phyloP scores from a whole-genome alignment of 805 yeast species.

The Millerozyma miso region DNA sequence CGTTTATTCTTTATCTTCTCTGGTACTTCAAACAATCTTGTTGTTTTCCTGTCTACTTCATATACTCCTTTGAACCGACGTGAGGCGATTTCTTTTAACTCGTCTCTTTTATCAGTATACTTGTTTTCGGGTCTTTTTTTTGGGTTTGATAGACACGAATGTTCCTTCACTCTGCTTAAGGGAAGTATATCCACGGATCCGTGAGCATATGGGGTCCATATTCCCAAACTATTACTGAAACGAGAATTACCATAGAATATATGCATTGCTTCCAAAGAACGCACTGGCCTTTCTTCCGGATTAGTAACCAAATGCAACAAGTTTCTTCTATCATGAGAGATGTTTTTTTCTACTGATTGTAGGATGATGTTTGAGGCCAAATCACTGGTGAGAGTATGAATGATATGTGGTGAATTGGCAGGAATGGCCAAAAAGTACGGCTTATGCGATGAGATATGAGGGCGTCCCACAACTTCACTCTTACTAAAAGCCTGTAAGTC shows the following conservation, averaged over 20 bases:
- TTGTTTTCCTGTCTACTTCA: slow-evolving; percentile 31
- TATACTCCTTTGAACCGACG: slow-evolving; percentile 59
- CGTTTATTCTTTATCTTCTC: slow-evolving; percentile 8
- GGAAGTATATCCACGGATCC: slow-evolving; percentile 64
- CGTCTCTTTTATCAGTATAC: slow-evolving; percentile 10
- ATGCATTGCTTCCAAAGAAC: slow-evolving; percentile 53
- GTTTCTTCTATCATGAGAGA: slow-evolving; percentile 43
- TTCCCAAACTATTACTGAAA: slow-evolving; percentile 58
- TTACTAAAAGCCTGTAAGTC: slow-evolving; percentile 34
- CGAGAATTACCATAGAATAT: slow-evolving; percentile 60
- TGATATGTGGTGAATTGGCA: slow-evolving; percentile 57
- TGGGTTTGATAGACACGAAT: slow-evolving; percentile 31
- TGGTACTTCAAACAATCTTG: slow-evolving; percentile 36
- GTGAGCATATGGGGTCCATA: slow-evolving; percentile 73
- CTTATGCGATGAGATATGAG: slow-evolving; percentile 48
- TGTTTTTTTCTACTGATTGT: slow-evolving; percentile 54
- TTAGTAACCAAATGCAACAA: slow-evolving; percentile 35
- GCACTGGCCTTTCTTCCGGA: slow-evolving; percentile 30
- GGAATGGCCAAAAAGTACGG: slow-evolving; percentile 70
- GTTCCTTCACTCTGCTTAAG: slow-evolving; percentile 41
- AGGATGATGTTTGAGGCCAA: slow-evolving; percentile 49
- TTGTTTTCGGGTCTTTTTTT: slow-evolving; percentile 6
- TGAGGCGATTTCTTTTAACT: slow-evolving; percentile 43
- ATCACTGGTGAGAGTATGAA: slow-evolving; percentile 48
- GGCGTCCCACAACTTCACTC: slow-evolving; percentile 15